Percentiles rank a stretch among this genome's conserved stretches.
phyloP scores from a whole-genome alignment of 495 filamentous ascomycete species.

The Chaetomidium leptoderma region DNA sequence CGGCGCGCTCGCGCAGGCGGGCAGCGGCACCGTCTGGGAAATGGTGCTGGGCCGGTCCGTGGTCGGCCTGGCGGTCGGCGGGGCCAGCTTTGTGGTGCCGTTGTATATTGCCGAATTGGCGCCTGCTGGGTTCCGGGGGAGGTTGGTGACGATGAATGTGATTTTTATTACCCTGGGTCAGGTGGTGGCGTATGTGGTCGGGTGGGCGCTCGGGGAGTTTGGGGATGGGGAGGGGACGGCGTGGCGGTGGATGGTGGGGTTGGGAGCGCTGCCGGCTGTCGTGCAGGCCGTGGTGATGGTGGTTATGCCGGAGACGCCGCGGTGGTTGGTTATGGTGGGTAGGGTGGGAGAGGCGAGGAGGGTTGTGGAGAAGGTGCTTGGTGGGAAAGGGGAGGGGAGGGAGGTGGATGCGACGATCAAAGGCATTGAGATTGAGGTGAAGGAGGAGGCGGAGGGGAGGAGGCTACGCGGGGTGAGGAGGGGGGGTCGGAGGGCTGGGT shows the following conservation, averaged over 20 bases:
- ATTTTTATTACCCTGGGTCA: constrained; percentile 84
- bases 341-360: constrained; percentile 53
- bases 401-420: constrained; percentile 56
- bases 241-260: constrained; percentile 88
- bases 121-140: constrained; percentile 67
- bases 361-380: constrained; percentile 63
- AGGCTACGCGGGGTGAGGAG: constrained; percentile 30
- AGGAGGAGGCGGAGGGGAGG: constrained; percentile 55
- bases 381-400: constrained; percentile 41
- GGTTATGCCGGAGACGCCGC: constrained; percentile 76
- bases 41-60: constrained; percentile 80
- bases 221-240: constrained; percentile 49
- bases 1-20: constrained; percentile 69
- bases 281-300: constrained; percentile 62
- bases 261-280: constrained; percentile 73
- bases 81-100: constrained; percentile 76
- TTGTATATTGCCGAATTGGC: constrained; percentile 84
- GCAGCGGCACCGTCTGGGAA: constrained; percentile 53
- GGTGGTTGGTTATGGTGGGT: constrained; percentile 75
- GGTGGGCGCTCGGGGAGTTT: constrained; percentile 58
- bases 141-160: constrained; percentile 70
- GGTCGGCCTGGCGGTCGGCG: constrained; percentile 78
- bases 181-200: constrained; percentile 77
- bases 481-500: constrained; percentile 22
- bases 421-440: constrained; percentile 64